These are phyloP conservation scores for Inonotus hispidus DNA, from an alignment of 1,284 basidiomycete species.

Conservation along the genomic window DNA sequence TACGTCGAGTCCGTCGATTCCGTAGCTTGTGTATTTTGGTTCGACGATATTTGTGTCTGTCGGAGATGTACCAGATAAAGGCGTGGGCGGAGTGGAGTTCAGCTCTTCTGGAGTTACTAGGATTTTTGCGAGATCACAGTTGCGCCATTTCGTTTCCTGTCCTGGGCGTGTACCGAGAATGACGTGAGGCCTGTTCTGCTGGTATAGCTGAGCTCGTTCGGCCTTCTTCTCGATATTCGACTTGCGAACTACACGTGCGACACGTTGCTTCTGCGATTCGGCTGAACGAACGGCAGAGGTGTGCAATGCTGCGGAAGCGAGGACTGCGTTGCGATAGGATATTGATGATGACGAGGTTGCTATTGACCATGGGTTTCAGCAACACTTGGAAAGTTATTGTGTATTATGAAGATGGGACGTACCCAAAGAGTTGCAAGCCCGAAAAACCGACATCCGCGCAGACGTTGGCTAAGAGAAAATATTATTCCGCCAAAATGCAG, in stretches of 20 bases:
- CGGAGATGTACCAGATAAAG: slow-evolving; percentile 10
- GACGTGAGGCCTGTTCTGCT: slow-evolving; percentile 54
- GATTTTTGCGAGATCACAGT: slow-evolving; percentile 56
- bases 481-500: not conserved
- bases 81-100: slow-evolving; percentile 25
- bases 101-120: slow-evolving; percentile 55
- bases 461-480: not conserved
- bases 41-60: slow-evolving; percentile 28
- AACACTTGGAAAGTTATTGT: not conserved
- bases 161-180: slow-evolving; percentile 65
- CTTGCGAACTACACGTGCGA: slow-evolving; percentile 41
- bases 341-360: slow-evolving; percentile 9
- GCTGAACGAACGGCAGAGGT: slow-evolving; percentile 44
- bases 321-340: slow-evolving; percentile 16
- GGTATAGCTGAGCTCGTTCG: slow-evolving; percentile 37
- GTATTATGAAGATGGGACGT: not conserved
- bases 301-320: slow-evolving; percentile 40
- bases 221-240: slow-evolving; percentile 45
- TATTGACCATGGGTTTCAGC: not conserved
- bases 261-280: slow-evolving; percentile 30
- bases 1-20: slow-evolving; percentile 35
- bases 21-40: slow-evolving; percentile 54
- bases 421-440: slow-evolving; percentile 12
- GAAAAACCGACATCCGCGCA: slow-evolving; percentile 13
- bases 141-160: slow-evolving; percentile 52